Evolutionary conservation across 495 filamentous ascomycete genomes (phyloP), one percentile per base, ranked within the genome.

Genomic region (Annulohypoxylon maeteangense): DNA sequence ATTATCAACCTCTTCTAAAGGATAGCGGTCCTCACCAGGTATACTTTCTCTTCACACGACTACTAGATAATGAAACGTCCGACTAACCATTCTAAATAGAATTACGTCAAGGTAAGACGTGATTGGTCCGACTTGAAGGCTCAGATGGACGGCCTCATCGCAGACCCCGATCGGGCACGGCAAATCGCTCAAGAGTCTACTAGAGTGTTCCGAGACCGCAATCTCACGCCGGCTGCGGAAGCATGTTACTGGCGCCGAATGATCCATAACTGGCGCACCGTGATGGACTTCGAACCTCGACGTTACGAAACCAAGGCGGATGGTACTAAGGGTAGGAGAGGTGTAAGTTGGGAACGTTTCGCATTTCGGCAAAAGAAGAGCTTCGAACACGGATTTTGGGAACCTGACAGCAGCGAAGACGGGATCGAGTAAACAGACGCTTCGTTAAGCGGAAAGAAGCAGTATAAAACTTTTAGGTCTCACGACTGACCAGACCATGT

Each of bases 181-280:
- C 81, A 78, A 5, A 87, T 87, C 62, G 85, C 84, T 12, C 78
- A 85, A 47, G 88, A 89, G 69, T 79, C 79, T 1, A 84, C 86
- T 7, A 71, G 71, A 42, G 84, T 80, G 16, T 64, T 74, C 32
- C 73, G 81, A 40, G 82, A 85, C 68, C 71, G 81, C 47, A 85
- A 84, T 68, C 77, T 85, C 50, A 83, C 78, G 27, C 79, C 78
- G 12, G 84, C 83, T 16, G 81, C 83, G 25, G 85, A 86, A 64
- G 74, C 76, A 20, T 87, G 85, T 69, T 87, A 87, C 72, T 87
- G 85, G 85, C 78, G 85, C 8, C 76, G 74, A 20, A 60, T 87
- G 70, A 74, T 87, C 32, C 74, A 76, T 40, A 81, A 78, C 12
- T 87, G 85, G 85, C 81, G 79, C 1, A 72, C 70, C 12, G 82